phyloP scores from a whole-genome alignment of 306 rosid species.

The Vicia faba region DNA sequence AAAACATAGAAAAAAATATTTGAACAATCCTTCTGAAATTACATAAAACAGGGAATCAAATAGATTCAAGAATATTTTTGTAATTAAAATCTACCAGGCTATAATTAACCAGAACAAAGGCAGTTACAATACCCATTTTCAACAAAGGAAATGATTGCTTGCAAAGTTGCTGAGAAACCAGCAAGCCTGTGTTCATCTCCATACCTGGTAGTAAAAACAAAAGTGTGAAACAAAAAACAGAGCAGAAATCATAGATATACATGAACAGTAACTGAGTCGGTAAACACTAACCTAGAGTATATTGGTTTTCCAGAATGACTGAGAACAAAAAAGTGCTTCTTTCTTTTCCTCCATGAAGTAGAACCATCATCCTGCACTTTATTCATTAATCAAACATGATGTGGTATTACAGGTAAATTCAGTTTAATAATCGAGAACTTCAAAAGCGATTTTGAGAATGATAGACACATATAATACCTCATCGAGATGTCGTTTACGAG shows the following conservation, averaged over 20 bases:
- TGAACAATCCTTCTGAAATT: constrained; percentile 27
- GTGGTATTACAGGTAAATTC: constrained; percentile 40
- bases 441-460: constrained; percentile 5
- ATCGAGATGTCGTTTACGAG: constrained; percentile 63
- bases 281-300: constrained; percentile 74
- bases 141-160: constrained; percentile 93
- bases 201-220: constrained; percentile 54
- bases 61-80: background rate
- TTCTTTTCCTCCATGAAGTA: constrained; percentile 91
- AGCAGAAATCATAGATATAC: constrained; percentile 12
- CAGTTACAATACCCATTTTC: constrained; percentile 73
- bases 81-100: constrained; percentile 3
- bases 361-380: constrained; percentile 96
- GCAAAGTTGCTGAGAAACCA: constrained; percentile 96
- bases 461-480: constrained; percentile 60
- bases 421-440: background rate
- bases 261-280: constrained; percentile 24
- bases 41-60: constrained; percentile 21
- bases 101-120: constrained; percentile 36
- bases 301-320: constrained; percentile 97
- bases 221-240: constrained; percentile 36
- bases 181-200: constrained; percentile 98
- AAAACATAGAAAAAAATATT: constrained; percentile 33
- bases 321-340: constrained; percentile 84
- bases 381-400: constrained; percentile 54